Percentiles rank a stretch among this genome's conserved stretches.
Conservation (phyloP, 257 asterid genomes). For the Solanum tarapatanum region DNA sequence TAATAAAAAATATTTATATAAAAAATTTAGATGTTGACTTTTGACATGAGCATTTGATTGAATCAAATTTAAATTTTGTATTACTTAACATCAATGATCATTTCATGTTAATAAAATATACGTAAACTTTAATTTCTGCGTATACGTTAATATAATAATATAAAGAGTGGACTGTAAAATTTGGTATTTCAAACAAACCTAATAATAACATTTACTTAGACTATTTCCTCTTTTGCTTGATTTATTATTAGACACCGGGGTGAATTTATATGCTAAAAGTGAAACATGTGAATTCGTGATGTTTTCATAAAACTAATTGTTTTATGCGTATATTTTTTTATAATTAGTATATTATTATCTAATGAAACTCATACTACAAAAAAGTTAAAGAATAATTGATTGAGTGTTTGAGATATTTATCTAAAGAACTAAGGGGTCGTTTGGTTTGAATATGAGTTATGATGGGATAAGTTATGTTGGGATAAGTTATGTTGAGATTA, state of each 20-base stretch:
- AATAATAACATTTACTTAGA: background rate
- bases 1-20: background rate
- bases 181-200: background rate
- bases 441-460: too few species aligned
- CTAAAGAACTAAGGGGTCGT: too few species aligned
- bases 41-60: background rate
- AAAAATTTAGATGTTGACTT: background rate
- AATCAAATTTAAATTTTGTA: background rate
- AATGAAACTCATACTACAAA: too few species aligned
- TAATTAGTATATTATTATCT: too few species aligned
- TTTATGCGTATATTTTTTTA: too few species aligned
- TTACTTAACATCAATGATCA: background rate
- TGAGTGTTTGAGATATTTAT: background rate
- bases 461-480: too few species aligned
- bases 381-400: too few species aligned
- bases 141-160: too few species aligned
- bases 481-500: too few species aligned
- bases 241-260: background rate
- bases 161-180: background rate
- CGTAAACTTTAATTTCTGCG: too few species aligned
- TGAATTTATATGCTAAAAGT: background rate
- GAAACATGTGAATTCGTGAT: background rate
- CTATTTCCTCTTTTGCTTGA: background rate
- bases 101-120: too few species aligned
- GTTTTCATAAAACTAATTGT: too few species aligned